A percentile compares a stretch with the other conserved stretches of the same genome.
These are phyloP conservation scores for Suillus tomentosus DNA, from an alignment of 768 basidiomycete genomes.

Conservation along the genomic window DNA sequence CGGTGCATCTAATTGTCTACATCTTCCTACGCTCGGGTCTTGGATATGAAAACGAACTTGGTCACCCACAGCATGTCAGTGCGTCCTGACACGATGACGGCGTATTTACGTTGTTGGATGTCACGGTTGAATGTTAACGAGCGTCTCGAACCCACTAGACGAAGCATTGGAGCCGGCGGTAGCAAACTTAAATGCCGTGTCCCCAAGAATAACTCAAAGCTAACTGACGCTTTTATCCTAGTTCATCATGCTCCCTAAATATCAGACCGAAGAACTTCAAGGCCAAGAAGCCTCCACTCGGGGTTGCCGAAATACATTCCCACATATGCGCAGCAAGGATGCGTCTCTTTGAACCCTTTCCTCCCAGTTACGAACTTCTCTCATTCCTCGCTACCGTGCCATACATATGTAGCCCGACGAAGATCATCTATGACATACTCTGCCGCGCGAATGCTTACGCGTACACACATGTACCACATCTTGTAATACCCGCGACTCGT, in stretches of 20 bases:
- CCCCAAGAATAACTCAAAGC: not conserved
- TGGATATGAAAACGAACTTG: not conserved
- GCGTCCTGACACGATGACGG: not conserved
- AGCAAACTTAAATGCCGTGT: not conserved
- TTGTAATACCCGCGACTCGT: not conserved
- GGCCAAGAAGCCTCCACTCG: not conserved
- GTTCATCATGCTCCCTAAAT: not conserved
- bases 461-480: not conserved
- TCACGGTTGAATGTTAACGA: not conserved
- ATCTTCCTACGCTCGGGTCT: not conserved
- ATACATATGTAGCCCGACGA: not conserved
- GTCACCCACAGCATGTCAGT: not conserved
- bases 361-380: not conserved
- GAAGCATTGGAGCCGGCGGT: not conserved
- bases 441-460: not conserved
- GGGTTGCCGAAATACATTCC: conserved; percentile 1
- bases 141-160: not conserved
- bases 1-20: not conserved
- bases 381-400: not conserved
- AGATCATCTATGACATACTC: not conserved
- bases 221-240: not conserved
- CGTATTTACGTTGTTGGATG: not conserved
- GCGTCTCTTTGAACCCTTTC: not conserved
- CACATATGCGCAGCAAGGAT: not conserved
- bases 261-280: not conserved